Base-by-base conservation (phyloP, 768 basidiomycete species). In the Tulasnella sp. region DNA sequence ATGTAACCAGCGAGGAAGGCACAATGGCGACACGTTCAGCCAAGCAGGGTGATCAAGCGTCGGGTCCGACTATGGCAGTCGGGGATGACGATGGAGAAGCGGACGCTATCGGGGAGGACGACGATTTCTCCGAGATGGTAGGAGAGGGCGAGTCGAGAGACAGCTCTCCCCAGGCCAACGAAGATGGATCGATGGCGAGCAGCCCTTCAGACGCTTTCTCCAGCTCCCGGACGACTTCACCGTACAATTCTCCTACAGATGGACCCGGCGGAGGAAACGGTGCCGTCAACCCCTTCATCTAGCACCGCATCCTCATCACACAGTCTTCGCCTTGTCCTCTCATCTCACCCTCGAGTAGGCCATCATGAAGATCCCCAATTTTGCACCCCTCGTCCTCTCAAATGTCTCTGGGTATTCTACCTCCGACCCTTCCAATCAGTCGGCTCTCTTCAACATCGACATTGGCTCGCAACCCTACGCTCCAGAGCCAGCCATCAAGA, bases 61-160 rank as follows among this genome's bases (percentile, higher is more conserved):
- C 37, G 37, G 37, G 37, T 37, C 37, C 37, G 37, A 37, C 37
- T 37, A 37, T 37, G 37, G 37, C 37, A 2, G 37, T 37, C 37
- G 37, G 37, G 37, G 37, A 37, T 37, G 37, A 41, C 18, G 81
- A 50, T 28, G 78, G 78, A 20, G 78, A 79, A 42, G 78, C 41
- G 14, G 78, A 79, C n/a, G 69, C 64, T 12, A 79, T 79, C 20
- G 78, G 64, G 44, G 78, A 79, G 42, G 78, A 72, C 40, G 78
- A 72, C 41, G 78, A 72, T 34, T 34, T 34, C n/a, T 78, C 77
- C n/a, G 72, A 72, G 28, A 22, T 50, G 78, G 64, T 72, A 14
- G 64, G 54, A 74, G 37, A 54, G 42, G 82, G 37, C 37, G 37
- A 37, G 37, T 37, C 37, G 37, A 37, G 37, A 37, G 2, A 37